Percentiles rank a stretch among this genome's conserved stretches.
phyloP scores from a whole-genome alignment of 441 rosid genomes.

The Theobroma grandiflorum region DNA sequence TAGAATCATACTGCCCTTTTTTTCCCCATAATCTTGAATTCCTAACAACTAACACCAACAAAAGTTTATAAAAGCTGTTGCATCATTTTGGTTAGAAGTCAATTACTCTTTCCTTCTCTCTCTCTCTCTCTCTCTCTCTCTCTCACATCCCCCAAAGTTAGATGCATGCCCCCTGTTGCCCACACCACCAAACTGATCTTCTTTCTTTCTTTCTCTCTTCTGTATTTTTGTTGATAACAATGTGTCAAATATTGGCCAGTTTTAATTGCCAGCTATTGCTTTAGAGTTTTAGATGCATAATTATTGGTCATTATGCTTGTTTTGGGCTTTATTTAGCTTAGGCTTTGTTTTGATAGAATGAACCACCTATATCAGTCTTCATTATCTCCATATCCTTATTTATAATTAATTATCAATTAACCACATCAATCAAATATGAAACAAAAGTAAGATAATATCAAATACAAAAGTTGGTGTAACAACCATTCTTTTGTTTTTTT shows the following conservation, averaged over 20 bases:
- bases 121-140: background rate
- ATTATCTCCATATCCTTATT: background rate
- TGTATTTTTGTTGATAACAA: background rate
- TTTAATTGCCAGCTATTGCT: background rate
- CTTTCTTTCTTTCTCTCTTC: background rate
- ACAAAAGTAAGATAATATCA: too few species aligned
- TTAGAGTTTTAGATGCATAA: background rate
- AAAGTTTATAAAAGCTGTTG: conserved; percentile 5
- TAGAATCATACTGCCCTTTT: conserved; percentile 28
- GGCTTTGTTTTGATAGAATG: background rate
- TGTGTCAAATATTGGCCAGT: background rate
- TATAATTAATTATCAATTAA: too few species aligned
- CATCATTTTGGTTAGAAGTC: conserved; percentile 27
- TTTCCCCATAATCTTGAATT: conserved; percentile 28
- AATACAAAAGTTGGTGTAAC: background rate
- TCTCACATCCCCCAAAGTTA: background rate
- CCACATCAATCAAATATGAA: too few species aligned
- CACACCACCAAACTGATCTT: background rate
- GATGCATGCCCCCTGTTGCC: background rate
- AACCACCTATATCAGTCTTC: background rate
- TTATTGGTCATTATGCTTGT: background rate
- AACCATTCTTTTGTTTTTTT: background rate
- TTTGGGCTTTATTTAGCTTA: background rate
- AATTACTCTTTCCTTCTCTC: background rate
- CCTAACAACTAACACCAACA: conserved; percentile 26